Base-by-base conservation (phyloP, 1,284 basidiomycete species). In the Xerocomus cyaneibrunnescens region DNA sequence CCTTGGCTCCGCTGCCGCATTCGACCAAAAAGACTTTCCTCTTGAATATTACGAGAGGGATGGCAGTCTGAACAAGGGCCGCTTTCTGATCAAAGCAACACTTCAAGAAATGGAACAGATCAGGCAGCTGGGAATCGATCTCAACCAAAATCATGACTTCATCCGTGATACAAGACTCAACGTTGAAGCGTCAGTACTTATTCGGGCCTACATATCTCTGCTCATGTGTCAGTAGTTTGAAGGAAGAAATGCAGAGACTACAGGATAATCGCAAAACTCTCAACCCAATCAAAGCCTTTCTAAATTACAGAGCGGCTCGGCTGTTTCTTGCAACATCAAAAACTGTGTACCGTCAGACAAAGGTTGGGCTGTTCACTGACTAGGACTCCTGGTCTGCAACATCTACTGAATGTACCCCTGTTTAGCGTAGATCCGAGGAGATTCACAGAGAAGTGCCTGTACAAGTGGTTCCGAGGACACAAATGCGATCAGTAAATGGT, bases 231-330 rank as follows among this genome's bases (percentile, higher is more conserved):
- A 5, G 37, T 23, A 58, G 55, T 7, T 21, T 58, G n/a, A 35
- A 0, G 13, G 34, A 0, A 2, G 1, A 36, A 22, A 23, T 7
- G 9, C 27, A 1, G 3, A 55, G 25, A 2, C 21, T 58, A 39
- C 27, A 32, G 14, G 25, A 38, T 3, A 27, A 21, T 23, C 46
- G 17, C 36, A 58, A 36, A 32, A 55, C 43, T 16, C 7, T 51
- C n/a, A 58, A 61, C 6, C 59, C 48, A 2, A 17, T 61, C 22
- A 61, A 55, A 30, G 30, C 6, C 0, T 21, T 55, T 19, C n/a
- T 0, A 5, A 50, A 56, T 23, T 45, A 45, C 34, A 44, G 28
- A 48, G 17, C 38, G 2, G 36, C 31, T 1, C 56, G 45, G 10
- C 3, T 48, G 8, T 61, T 61, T 9, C 59, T 43, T n/a, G 39